Evolutionary conservation across 2,329 filamentous ascomycete species (phyloP), one percentile per base, ranked within the genome.

Genomic region (Sordariomycetes sp.): DNA sequence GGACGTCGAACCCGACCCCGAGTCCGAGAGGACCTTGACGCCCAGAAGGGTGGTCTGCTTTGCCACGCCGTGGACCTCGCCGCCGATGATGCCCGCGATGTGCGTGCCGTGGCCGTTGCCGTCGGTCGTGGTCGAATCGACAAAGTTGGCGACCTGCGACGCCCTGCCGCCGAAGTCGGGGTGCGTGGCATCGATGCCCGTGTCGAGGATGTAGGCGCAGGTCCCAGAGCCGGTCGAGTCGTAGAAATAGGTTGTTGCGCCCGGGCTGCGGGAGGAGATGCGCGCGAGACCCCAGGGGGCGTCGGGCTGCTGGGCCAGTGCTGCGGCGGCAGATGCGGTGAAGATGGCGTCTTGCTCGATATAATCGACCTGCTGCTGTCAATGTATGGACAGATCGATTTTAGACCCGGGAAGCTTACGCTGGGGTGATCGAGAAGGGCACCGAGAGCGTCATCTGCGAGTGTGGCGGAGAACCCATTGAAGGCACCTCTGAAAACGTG

Each of bases 41-140:
- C 56, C 57, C 21, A 61, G 45, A 15, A 66, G 40, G 8, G 47
- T 50, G 4, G 55, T 48, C 37, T 55, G 51, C 48, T 63, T 65
- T 6, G 61, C 58, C 7, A 48, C 46, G 23, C 47, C 47, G 26
- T 46, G 46, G 3, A 41, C 44, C 16, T 27, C 29, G 27, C 40
- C 36, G 26, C 44, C 46, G 19, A 47, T 24, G 21, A 24, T 24
- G 21, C 21, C 21, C 8, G 21, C 21, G 8, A 24, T 24, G 21
- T 24, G 21, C n/a, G 21, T 24, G 29, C 49, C 43, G 4, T 59
- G 61, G 28, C 58, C 58, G 44, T 63, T 58, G 21, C 59, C 58
- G 37, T 53, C 42, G 15, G 42, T 34, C 34, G 46, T 42, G 23
- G 30, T 28, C 8, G 21, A 18, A n/a, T 32, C 35, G 38, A 39